Base-by-base conservation (phyloP, 768 basidiomycete genomes). In the Coprinopsis marcescibilis region DNA sequence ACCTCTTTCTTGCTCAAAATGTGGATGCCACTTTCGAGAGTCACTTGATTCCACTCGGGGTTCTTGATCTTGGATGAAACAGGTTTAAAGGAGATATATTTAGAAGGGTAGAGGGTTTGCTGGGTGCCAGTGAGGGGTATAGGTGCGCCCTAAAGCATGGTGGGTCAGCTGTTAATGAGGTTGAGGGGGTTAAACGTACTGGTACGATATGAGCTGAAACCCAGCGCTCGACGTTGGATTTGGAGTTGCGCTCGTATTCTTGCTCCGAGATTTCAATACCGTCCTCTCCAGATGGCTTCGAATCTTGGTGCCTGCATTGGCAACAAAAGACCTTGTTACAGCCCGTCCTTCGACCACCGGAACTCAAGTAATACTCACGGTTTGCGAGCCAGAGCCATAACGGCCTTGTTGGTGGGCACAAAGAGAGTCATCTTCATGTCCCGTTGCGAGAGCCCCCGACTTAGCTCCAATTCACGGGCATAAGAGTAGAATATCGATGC, bases 401-500 rank as follows among this genome's bases (percentile, higher is more conserved):
- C 80, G 7, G 89, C 91, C 62, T 84, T 87, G 64, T 95, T 93
- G 20, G 85, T 88, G 0, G 91, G 91, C 3, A 83, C 89, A 34
- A 95, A 72, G 8, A 94, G 43, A 0, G 89, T 89, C 45, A 68
- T 62, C 5, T 62, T 68, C 1, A 57, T 46, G n/a, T 46, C 46
- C 5, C 58, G 45, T 26, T 72, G 65, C 14, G 62, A 58, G 41
- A 91, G 75, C 8, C 70, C 66, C 24, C 59, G 56, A 58, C 80
- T 82, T n/a, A 83, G 54, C 53, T 77, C 71, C 1, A 81, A 67
- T 56, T 89, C 88, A 4, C 88, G 75, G 3, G 86, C 84, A 60
- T 91, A 91, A 0, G 84, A 80, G 60, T 81, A 89, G 71, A 89
- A 92, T 43, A 92, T 91, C 32, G 87, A 90, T 7, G 78, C 76